phyloP scores from a whole-genome alignment of 306 rosid genomes.

The Cucurbita pepo region DNA sequence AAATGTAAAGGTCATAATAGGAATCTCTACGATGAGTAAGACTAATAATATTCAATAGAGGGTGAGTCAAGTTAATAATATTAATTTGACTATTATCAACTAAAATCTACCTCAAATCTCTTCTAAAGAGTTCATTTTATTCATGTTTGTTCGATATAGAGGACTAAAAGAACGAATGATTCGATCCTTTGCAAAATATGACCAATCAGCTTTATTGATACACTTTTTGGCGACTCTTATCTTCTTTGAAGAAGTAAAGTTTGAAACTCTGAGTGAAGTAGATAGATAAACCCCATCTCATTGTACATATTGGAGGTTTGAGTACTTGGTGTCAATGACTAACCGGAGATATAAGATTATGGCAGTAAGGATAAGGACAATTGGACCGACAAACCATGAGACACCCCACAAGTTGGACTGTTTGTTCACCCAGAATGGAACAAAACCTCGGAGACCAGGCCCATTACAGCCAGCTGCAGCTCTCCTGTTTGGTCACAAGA shows the following conservation, averaged over 20 bases:
- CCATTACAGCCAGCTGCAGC: not conserved
- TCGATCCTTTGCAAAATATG: not conserved
- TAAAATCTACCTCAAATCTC: too few species aligned
- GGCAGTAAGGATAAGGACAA: not conserved
- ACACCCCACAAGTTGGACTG: too few species aligned
- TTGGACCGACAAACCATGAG: not conserved
- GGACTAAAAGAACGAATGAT: not conserved
- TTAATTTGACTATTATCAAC: too few species aligned
- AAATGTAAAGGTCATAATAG: not conserved
- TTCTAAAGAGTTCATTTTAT: too few species aligned
- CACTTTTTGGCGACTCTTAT: too few species aligned
- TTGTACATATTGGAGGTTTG: not conserved
- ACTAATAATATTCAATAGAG: not conserved
- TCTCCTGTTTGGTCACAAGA: not conserved
- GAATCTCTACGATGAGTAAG: not conserved
- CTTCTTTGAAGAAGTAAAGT: too few species aligned
- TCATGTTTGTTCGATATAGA: too few species aligned
- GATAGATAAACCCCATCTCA: not conserved
- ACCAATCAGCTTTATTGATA: too few species aligned
- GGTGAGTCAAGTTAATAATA: not conserved
- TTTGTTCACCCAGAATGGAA: too few species aligned
- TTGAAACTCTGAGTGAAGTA: not conserved
- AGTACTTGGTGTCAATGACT: not conserved
- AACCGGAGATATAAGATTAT: not conserved
- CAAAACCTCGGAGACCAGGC: not conserved